Conservation (phyloP, 2,329 filamentous ascomycete genomes). For the Colletotrichum simmondsii region DNA sequence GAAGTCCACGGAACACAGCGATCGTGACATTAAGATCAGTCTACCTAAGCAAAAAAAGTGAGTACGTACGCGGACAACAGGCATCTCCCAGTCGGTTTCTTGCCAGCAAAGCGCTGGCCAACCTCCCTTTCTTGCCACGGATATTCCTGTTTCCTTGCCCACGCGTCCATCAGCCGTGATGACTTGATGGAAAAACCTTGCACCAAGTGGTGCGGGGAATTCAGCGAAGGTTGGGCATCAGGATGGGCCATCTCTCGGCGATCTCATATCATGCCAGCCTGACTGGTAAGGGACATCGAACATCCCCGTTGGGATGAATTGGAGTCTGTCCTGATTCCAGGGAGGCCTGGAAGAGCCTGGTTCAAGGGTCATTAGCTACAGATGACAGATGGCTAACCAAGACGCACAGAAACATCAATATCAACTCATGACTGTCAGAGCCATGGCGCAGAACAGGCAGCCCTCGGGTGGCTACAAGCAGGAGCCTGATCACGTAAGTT, state of each 20-base stretch:
- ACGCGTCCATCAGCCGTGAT: slow-evolving; percentile 2
- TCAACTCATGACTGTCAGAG: slow-evolving; percentile 36
- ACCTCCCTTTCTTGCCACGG: not conserved
- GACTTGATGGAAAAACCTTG: slow-evolving; percentile 24
- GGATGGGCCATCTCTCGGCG: slow-evolving; percentile 2
- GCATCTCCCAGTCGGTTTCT: not conserved
- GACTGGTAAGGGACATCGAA: slow-evolving; percentile 23
- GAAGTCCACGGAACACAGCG: slow-evolving; percentile 6
- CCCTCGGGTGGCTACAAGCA: slow-evolving; percentile 41
- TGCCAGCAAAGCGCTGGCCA: not conserved
- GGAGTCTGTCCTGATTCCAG: slow-evolving; percentile 3
- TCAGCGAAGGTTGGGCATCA: slow-evolving; percentile 15
- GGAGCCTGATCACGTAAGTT: slow-evolving; percentile 44
- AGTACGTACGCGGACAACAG: slow-evolving; percentile 4
- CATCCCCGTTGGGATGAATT: slow-evolving; percentile 31
- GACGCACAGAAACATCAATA: slow-evolving; percentile 29
- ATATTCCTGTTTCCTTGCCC: not conserved
- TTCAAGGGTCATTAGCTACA: slow-evolving; percentile 33
- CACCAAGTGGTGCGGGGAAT: slow-evolving; percentile 23
- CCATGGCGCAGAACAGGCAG: slow-evolving; percentile 38
- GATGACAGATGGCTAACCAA: slow-evolving; percentile 37
- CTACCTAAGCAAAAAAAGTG: not conserved
- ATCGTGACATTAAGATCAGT: slow-evolving; percentile 1
- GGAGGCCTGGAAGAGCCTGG: slow-evolving; percentile 24
- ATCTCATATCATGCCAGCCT: slow-evolving; percentile 18